These are phyloP conservation scores for Trametes cingulata DNA, from an alignment of 768 basidiomycete species.

Conservation along the genomic window DNA sequence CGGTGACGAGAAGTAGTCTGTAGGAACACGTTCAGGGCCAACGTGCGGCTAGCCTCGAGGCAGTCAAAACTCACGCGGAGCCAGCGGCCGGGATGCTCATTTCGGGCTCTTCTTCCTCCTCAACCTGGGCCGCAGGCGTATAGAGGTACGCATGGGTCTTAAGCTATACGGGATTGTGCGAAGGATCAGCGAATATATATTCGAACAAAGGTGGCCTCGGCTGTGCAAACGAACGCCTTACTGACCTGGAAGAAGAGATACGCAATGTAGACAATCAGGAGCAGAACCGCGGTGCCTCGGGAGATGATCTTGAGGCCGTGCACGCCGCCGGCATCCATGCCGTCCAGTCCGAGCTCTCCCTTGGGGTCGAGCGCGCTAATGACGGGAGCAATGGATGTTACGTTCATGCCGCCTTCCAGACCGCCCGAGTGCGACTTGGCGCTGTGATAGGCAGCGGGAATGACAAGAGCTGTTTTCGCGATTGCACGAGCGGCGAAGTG, in stretches of 20 bases:
- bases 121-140: conserved; percentile 41
- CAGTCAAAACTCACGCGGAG: conserved; percentile 40
- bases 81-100: conserved; percentile 77
- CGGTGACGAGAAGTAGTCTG: conserved; percentile 71
- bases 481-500: neutral
- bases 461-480: conserved; percentile 62
- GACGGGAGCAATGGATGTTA: neutral
- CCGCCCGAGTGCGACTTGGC: conserved; percentile 32
- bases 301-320: conserved; percentile 65
- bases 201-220: neutral
- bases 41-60: neutral
- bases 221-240: neutral
- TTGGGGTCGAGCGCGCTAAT: conserved; percentile 10
- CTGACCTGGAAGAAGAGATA: conserved; percentile 76
- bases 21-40: neutral
- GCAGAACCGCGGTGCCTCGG: conserved; percentile 38
- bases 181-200: neutral
- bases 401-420: conserved; percentile 12
- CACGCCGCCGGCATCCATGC: conserved; percentile 24
- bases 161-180: conserved; percentile 44
- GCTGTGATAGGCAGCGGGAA: conserved; percentile 83
- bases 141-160: conserved; percentile 72
- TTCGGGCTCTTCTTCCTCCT: conserved; percentile 43
- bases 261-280: conserved; percentile 71
- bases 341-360: conserved; percentile 17